Conservation (phyloP, 768 basidiomycete genomes). For the Lactifluus volemus region DNA sequence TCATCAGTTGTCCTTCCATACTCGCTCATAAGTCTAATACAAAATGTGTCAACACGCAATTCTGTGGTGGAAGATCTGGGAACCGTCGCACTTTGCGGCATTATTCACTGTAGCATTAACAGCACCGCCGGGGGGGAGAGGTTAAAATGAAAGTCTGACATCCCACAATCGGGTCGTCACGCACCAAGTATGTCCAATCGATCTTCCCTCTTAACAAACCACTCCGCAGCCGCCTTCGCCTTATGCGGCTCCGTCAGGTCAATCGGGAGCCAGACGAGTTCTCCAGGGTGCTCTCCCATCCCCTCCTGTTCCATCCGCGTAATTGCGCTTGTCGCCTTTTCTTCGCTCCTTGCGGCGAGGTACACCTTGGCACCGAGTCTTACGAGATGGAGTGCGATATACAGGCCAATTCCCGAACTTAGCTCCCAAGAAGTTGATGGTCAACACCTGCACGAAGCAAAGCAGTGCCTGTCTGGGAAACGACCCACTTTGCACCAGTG, state of each 20-base stretch:
- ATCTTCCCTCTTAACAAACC: constrained; percentile 32
- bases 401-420: constrained; percentile 16
- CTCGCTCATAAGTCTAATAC: constrained; percentile 9
- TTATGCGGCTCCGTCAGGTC: constrained; percentile 32
- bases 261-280: constrained; percentile 30
- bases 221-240: constrained; percentile 29
- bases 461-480: neutral
- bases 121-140: neutral
- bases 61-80: too few species aligned
- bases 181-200: constrained; percentile 37
- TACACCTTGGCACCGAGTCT: constrained; percentile 36
- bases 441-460: neutral
- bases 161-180: constrained; percentile 21
- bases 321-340: constrained; percentile 28
- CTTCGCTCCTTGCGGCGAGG: constrained; percentile 30
- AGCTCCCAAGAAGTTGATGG: neutral
- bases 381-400: constrained; percentile 26
- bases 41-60: neutral
- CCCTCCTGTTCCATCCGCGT: constrained; percentile 28
- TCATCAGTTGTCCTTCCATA: constrained; percentile 13
- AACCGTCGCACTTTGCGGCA: constrained; percentile 36
- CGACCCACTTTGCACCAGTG: constrained; percentile 40
- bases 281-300: constrained; percentile 24
- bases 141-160: neutral
- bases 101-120: constrained; percentile 38